Evolutionary conservation across 2,329 filamentous ascomycete genomes (phyloP).

Genomic region (Penicillium occitanis): DNA sequence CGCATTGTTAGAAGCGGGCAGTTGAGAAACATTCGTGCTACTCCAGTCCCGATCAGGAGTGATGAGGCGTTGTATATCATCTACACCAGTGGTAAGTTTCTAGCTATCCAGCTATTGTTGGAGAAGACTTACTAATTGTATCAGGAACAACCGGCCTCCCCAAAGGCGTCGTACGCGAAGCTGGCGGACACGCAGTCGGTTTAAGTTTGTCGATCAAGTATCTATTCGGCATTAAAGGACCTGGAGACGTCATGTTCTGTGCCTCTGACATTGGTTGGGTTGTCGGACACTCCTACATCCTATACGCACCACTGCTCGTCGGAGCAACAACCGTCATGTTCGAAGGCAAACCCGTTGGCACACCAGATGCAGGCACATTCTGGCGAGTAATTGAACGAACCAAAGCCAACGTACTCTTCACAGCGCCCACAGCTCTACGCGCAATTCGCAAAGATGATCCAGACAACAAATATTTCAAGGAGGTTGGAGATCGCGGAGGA

Average conservation of each 20-base stretch:
- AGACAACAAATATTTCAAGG: slow-evolving; percentile 64
- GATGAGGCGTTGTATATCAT: slow-evolving; percentile 86
- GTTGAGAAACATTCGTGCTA: slow-evolving; percentile 66
- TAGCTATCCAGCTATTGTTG: neutral
- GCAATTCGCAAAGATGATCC: slow-evolving; percentile 87
- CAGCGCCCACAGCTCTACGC: slow-evolving; percentile 81
- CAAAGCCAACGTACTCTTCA: slow-evolving; percentile 79
- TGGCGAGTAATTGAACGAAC: slow-evolving; percentile 86
- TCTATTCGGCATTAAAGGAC: slow-evolving; percentile 77
- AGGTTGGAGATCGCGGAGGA: slow-evolving; percentile 66
- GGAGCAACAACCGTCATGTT: slow-evolving; percentile 86
- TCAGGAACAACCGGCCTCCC: slow-evolving; percentile 73
- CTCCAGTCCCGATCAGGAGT: slow-evolving; percentile 74
- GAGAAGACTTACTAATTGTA: neutral
- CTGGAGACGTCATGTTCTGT: slow-evolving; percentile 78
- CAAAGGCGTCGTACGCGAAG: slow-evolving; percentile 79
- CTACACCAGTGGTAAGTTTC: slow-evolving; percentile 67
- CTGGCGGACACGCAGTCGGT: slow-evolving; percentile 83
- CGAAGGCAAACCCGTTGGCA: slow-evolving; percentile 91
- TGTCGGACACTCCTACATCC: slow-evolving; percentile 80
- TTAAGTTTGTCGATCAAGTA: slow-evolving; percentile 79
- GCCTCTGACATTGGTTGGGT: slow-evolving; percentile 92
- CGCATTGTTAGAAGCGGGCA: slow-evolving; percentile 69
- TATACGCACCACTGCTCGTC: slow-evolving; percentile 81
- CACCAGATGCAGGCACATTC: slow-evolving; percentile 81